Percentiles rank a stretch among this genome's conserved stretches.
These are phyloP conservation scores for Saururus chinensis DNA, from an alignment of 164 flowering plant species.

Conservation along the genomic window DNA sequence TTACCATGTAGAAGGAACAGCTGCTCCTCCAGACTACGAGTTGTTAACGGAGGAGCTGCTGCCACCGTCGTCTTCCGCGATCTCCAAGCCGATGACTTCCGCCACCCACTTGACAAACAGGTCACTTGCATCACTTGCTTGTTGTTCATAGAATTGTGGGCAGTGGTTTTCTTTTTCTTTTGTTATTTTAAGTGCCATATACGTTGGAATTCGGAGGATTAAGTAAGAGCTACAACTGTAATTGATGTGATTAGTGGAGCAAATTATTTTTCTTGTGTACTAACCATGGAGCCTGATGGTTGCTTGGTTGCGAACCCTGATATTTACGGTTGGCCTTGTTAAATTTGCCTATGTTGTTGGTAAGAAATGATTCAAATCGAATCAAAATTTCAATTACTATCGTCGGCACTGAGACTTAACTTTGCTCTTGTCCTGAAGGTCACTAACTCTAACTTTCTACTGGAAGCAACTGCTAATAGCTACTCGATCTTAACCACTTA, in stretches of 20 bases:
- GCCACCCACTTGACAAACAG: conserved; percentile 31
- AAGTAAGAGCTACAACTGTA: not conserved
- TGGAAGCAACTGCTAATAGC: too few relatives aligned
- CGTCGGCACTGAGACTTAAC: too few relatives aligned
- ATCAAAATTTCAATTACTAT: too few relatives aligned
- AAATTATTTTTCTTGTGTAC: not conserved
- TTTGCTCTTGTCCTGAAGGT: too few relatives aligned
- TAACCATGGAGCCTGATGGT: not conserved
- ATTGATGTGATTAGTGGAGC: not conserved
- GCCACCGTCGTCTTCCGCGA: conserved; percentile 18
- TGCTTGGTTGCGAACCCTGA: not conserved
- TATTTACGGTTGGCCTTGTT: not conserved
- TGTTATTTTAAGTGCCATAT: not conserved
- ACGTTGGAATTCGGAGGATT: too few relatives aligned
- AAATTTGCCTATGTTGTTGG: too few relatives aligned
- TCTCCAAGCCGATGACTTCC: conserved; percentile 28
- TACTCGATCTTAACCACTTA: too few relatives aligned
- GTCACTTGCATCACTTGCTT: conserved; percentile 1
- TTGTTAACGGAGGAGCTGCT: conserved; percentile 8
- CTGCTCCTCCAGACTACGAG: not conserved
- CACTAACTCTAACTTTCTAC: too few relatives aligned
- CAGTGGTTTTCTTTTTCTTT: not conserved
- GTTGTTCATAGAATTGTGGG: not conserved
- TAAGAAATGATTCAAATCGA: too few relatives aligned
- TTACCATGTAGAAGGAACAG: conserved; percentile 4